phyloP scores from a whole-genome alignment of 108 stramenopile species.

The Fragilaria radians region DNA sequence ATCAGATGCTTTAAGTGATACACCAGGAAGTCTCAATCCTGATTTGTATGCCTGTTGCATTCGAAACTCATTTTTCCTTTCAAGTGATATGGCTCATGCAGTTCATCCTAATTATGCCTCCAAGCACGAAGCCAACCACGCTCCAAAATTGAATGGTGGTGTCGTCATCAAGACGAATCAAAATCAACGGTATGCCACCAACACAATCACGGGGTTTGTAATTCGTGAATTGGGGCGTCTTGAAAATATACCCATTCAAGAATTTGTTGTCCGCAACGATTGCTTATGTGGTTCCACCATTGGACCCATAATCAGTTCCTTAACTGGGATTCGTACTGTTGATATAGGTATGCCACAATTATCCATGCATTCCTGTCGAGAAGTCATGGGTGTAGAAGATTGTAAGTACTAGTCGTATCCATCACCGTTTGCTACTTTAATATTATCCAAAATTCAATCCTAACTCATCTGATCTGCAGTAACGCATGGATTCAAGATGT shows the following conservation, averaged over 20 bases:
- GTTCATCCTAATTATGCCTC: constrained; percentile 89
- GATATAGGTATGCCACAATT: constrained; percentile 95
- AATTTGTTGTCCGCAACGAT: constrained; percentile 81
- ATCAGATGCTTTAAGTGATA: constrained; percentile 52
- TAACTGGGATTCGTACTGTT: constrained; percentile 84
- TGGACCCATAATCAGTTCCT: constrained; percentile 82
- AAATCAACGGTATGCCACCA: constrained; percentile 91
- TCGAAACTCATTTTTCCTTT: constrained; percentile 69
- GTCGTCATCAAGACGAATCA: constrained; percentile 90
- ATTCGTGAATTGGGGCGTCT: constrained; percentile 77
- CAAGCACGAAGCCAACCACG: constrained; percentile 85
- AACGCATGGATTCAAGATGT: constrained; percentile 55
- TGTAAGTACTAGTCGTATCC: constrained; percentile 14
- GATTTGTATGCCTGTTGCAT: constrained; percentile 47
- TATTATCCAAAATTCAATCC: neutral
- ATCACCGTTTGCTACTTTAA: neutral
- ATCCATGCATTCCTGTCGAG: constrained; percentile 84
- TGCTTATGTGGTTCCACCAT: constrained; percentile 92
- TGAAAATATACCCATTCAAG: constrained; percentile 55
- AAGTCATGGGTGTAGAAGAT: constrained; percentile 84
- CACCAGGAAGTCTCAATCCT: constrained; percentile 28
- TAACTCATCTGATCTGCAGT: constrained; percentile 16
- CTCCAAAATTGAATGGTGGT: constrained; percentile 84
- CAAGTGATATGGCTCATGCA: constrained; percentile 92
- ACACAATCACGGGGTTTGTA: constrained; percentile 82